Percentiles rank a stretch among this genome's conserved stretches.
Conservation (phyloP, 2,329 filamentous ascomycete species). For the Alternaria hordeiaustralica region DNA sequence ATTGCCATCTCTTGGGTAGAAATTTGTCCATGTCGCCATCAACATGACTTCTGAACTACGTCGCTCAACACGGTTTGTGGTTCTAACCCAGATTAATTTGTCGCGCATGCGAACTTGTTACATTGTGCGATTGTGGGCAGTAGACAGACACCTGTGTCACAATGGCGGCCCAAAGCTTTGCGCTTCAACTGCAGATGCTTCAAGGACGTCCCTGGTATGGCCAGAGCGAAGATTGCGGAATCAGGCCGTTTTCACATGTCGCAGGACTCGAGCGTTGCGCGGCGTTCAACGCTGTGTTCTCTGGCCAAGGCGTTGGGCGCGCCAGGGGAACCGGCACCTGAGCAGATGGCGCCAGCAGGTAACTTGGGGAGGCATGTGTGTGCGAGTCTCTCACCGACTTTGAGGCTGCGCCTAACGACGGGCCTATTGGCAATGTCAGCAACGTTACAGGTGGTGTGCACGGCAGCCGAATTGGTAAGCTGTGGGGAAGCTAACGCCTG, state of each 20-base stretch:
- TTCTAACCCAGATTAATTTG: neutral
- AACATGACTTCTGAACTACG: neutral
- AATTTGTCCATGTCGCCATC: neutral
- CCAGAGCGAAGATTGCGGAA: neutral
- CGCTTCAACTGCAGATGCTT: neutral
- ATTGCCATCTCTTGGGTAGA: neutral
- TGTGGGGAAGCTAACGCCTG: constrained; percentile 3
- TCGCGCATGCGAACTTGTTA: neutral
- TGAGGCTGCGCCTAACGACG: neutral
- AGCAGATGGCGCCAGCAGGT: neutral
- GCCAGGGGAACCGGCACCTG: neutral
- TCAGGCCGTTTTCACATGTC: neutral
- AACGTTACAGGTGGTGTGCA: constrained; percentile 5
- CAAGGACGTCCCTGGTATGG: neutral
- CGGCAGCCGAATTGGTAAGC: constrained; percentile 1
- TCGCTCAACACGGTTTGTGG: neutral
- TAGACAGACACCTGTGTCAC: neutral
- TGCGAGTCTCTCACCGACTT: constrained; percentile 4
- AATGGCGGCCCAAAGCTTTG: neutral
- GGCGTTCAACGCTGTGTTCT: neutral
- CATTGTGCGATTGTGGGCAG: neutral
- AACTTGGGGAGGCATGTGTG: neutral
- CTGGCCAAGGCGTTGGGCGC: neutral
- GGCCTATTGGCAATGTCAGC: neutral
- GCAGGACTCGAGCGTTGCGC: neutral